phyloP scores from a whole-genome alignment of 2,329 filamentous ascomycete species.

The Ophiognomonia clavigignenti-juglandacearum region DNA sequence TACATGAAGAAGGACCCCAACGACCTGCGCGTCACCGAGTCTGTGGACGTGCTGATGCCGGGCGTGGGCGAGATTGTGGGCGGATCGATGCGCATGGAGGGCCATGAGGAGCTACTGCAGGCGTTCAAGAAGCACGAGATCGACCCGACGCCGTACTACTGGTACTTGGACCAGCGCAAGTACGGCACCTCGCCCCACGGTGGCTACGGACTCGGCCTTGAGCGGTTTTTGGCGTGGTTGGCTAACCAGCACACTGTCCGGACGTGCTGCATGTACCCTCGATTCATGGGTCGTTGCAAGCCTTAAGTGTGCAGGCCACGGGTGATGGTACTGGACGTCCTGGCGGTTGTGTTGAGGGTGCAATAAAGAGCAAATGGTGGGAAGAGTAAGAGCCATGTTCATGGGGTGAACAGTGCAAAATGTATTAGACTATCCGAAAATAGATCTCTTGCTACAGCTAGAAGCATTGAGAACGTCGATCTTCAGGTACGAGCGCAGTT shows the following conservation, averaged over 20 bases:
- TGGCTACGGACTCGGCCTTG: constrained; percentile 87
- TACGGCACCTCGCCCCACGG: constrained; percentile 91
- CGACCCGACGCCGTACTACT: constrained; percentile 83
- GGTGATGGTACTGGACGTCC: background rate
- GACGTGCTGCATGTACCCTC: constrained; percentile 69
- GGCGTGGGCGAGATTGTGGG: constrained; percentile 96
- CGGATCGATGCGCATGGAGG: constrained; percentile 92
- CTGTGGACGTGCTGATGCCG: constrained; percentile 81
- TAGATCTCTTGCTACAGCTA: too few relatives aligned
- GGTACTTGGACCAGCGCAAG: constrained; percentile 98
- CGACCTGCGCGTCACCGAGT: constrained; percentile 84
- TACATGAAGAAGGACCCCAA: constrained; percentile 91
- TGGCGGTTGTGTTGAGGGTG: background rate
- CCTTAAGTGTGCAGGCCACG: constrained; percentile 43
- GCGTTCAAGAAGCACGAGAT: constrained; percentile 87
- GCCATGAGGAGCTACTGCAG: constrained; percentile 81
- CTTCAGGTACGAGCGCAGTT: too few relatives aligned
- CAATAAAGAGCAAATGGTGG: too few relatives aligned
- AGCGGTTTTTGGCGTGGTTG: constrained; percentile 68
- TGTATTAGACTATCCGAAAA: too few relatives aligned
- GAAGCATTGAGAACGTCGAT: too few relatives aligned
- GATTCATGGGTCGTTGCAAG: constrained; percentile 77
- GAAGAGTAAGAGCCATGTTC: too few relatives aligned
- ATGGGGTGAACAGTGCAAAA: too few relatives aligned
- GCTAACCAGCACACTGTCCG: constrained; percentile 60